Base-by-base conservation (phyloP, 1,284 basidiomycete genomes). In the Naganishia sp. region DNA sequence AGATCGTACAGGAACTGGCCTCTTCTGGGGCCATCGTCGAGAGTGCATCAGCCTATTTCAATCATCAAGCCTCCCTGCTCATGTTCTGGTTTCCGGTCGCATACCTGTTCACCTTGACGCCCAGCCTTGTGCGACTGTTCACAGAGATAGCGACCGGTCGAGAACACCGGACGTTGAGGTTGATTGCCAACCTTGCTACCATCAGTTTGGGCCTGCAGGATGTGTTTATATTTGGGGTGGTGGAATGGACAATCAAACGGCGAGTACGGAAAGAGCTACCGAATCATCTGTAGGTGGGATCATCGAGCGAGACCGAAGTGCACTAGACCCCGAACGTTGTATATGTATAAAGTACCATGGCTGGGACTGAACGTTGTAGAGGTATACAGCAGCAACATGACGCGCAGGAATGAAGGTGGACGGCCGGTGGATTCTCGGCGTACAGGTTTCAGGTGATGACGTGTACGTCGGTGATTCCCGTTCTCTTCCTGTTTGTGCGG, bases 61-160 rank as follows among this genome's bases (percentile, higher is more conserved):
- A 53, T 16, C 31, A 28, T 53, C 50, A 53, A 53, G 50, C 50
- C 16, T 53, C 50, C 7, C 50, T 53, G 11, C 50, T 53, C 28
- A 53, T 53, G 50, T 53, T 53, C 13, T 53, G 50, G 50, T 53
- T 53, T 13, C 50, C 50, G 50, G 31, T 53, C 9, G 31, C 50
- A 6, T 53, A 53, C 28, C 25, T 28, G 28, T 16, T 53, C 31
- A 53, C 50, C 18, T n/a, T 53, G 13, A 53, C 25, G 28, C 50
- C 50, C 13, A 53, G 50, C 15, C 50, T 53, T 7, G 50, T 53
- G 18, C 50, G 50, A 33, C 31, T 53, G 28, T 28, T 36, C 10
- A n/a, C 50, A 7, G 50, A 53, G 25, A 53, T 53, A 25, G 50
- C 50, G 25, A 25, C 25, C 13, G 50, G 50, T 18, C 25, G 25